Conservation (phyloP, 257 asterid genomes). For the Cruciata laevipes region DNA sequence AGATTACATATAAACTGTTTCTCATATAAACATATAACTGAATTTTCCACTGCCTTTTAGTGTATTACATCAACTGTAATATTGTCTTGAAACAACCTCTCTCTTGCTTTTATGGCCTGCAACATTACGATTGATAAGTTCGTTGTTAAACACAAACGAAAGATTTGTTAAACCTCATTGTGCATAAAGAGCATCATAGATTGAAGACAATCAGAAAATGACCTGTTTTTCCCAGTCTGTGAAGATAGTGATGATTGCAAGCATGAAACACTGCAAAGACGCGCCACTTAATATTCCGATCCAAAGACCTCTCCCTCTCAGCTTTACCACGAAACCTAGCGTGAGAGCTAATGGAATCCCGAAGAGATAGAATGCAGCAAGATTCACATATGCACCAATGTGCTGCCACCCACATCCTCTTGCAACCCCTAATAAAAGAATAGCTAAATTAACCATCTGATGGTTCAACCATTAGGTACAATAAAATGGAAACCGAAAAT, state of each 20-base stretch:
- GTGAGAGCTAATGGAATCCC: slow-evolving; percentile 66
- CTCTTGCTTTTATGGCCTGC: slow-evolving; percentile 24
- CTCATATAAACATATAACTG: no score
- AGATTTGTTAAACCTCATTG: neutral
- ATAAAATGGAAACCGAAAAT: neutral
- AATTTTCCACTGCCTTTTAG: no score
- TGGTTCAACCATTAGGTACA: no score
- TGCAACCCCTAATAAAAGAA: slow-evolving; percentile 47
- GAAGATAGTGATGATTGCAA: slow-evolving; percentile 43
- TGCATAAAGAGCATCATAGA: neutral
- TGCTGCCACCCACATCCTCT: slow-evolving; percentile 96
- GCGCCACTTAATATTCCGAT: slow-evolving; percentile 59
- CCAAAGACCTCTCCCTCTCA: slow-evolving; percentile 78
- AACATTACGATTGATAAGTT: neutral
- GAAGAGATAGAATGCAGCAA: slow-evolving; percentile 60
- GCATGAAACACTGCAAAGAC: slow-evolving; percentile 37
- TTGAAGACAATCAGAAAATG: no score
- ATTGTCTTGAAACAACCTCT: slow-evolving; percentile 10
- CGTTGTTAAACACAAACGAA: neutral
- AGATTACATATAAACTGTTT: no score
- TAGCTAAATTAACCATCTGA: neutral
- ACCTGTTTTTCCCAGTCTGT: slow-evolving; percentile 71
- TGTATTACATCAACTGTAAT: no score
- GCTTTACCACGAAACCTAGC: slow-evolving; percentile 46
- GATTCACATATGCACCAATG: slow-evolving; percentile 70